These are phyloP conservation scores for Parietaria judaica DNA, from an alignment of 306 rosid genomes.

Conservation along the genomic window DNA sequence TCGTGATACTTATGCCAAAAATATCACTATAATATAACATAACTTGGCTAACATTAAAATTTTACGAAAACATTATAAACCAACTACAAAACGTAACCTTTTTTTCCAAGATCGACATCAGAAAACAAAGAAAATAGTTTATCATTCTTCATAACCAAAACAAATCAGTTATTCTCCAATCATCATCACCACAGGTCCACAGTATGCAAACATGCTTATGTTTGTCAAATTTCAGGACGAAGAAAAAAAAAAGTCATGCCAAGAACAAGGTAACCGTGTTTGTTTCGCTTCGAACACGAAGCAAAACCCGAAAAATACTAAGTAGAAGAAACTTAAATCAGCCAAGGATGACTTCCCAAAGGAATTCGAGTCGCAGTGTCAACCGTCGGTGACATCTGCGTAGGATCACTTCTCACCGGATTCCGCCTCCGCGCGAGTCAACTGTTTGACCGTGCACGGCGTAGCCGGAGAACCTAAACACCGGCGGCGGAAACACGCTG, in stretches of 20 bases:
- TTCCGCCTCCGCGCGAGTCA: slow-evolving; percentile 27
- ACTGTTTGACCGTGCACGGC: slow-evolving; percentile 28
- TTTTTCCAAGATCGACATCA: no score
- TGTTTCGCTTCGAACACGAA: slow-evolving; percentile 4
- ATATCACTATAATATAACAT: no score
- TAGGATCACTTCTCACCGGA: slow-evolving; percentile 21
- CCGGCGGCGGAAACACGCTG: slow-evolving; percentile 25
- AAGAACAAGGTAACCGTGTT: slow-evolving; percentile 9
- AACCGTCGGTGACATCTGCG: slow-evolving; percentile 6
- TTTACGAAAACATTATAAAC: no score
- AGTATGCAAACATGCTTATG: slow-evolving; percentile 6
- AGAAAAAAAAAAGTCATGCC: slow-evolving; percentile 7
- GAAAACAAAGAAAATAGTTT: slow-evolving; percentile 6
- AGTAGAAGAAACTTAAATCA: slow-evolving; percentile 17
- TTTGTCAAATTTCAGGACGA: slow-evolving; percentile 12
- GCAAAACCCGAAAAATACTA: slow-evolving; percentile 10
- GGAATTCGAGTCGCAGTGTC: slow-evolving; percentile 23
- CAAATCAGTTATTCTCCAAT: background rate
- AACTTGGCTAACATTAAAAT: no score
- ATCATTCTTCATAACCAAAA: slow-evolving; percentile 6
- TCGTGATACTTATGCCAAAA: no score
- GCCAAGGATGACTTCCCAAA: slow-evolving; percentile 83
- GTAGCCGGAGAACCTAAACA: slow-evolving; percentile 41
- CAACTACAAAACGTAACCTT: no score
- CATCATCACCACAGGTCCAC: slow-evolving; percentile 11